These are phyloP conservation scores for Poronia punctata DNA, from an alignment of 495 filamentous ascomycete species.

Conservation along the genomic window DNA sequence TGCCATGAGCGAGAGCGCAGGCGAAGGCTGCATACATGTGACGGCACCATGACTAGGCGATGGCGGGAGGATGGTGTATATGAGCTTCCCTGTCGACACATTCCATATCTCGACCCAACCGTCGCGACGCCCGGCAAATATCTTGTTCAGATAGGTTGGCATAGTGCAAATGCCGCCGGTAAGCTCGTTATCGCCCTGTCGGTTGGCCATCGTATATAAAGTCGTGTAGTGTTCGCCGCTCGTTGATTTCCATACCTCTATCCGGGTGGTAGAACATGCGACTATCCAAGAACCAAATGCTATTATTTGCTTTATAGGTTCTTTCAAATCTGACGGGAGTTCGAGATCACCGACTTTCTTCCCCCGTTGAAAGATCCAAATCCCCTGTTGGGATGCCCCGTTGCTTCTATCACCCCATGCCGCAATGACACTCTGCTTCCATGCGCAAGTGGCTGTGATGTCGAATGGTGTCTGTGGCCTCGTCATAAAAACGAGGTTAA, in stretches of 20 bases:
- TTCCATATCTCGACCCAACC: slow-evolving; percentile 98
- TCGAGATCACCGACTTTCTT: slow-evolving; percentile 73
- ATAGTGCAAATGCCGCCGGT: slow-evolving; percentile 70
- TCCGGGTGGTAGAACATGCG: slow-evolving; percentile 62
- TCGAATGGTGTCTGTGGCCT: slow-evolving; percentile 76
- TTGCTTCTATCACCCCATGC: slow-evolving; percentile 64
- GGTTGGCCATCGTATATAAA: slow-evolving; percentile 45
- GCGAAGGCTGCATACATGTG: slow-evolving; percentile 73
- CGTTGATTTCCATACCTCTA: slow-evolving; percentile 85
- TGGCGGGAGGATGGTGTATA: slow-evolving; percentile 75
- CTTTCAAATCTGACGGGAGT: slow-evolving; percentile 48
- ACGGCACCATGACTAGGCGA: slow-evolving; percentile 61
- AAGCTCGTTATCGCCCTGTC: slow-evolving; percentile 50
- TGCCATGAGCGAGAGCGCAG: slow-evolving; percentile 78
- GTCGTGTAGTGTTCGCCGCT: slow-evolving; percentile 87
- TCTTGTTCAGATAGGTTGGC: slow-evolving; percentile 93
- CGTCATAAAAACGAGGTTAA: slow-evolving; percentile 88
- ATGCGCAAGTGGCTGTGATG: slow-evolving; percentile 81
- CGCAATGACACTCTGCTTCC: slow-evolving; percentile 79
- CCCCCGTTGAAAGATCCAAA: slow-evolving; percentile 96
- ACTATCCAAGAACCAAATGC: slow-evolving; percentile 91
- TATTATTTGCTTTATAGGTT: slow-evolving; percentile 69
- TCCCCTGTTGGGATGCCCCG: slow-evolving; percentile 51
- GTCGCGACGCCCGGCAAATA: slow-evolving; percentile 78
- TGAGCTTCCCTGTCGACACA: slow-evolving; percentile 76